phyloP scores from a whole-genome alignment of 345 rosid genomes.

The Luvunga scandens region DNA sequence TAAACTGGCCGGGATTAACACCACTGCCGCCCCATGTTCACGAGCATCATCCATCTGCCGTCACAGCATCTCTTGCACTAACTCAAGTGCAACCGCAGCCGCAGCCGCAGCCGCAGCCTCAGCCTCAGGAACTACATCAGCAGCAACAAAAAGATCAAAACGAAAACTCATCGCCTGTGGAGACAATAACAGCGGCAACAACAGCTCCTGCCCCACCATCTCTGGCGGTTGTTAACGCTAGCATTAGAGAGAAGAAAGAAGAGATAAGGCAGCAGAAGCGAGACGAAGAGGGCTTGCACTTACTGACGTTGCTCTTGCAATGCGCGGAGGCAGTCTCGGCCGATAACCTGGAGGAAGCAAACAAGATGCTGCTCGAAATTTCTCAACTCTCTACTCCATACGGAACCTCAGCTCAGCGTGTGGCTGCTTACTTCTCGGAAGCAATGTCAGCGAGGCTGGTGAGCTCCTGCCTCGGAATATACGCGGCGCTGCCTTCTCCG shows the following conservation, averaged over 20 bases:
- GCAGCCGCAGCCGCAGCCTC: slow-evolving; percentile 23
- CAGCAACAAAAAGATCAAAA: slow-evolving; percentile 23
- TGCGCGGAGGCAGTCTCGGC: slow-evolving; percentile 98
- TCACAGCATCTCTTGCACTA: slow-evolving; percentile 28
- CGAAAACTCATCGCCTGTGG: slow-evolving; percentile 53
- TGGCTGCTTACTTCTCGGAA: slow-evolving; percentile 97
- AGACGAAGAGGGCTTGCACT: slow-evolving; percentile 90
- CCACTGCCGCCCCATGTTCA: slow-evolving; percentile 14
- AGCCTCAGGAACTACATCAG: slow-evolving; percentile 13
- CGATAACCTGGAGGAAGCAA: slow-evolving; percentile 84
- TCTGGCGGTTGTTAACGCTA: slow-evolving; percentile 21
- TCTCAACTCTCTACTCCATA: slow-evolving; percentile 88
- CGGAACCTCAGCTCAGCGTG: slow-evolving; percentile 96
- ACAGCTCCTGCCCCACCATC: slow-evolving; percentile 24
- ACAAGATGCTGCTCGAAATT: slow-evolving; percentile 83
- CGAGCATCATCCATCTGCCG: slow-evolving; percentile 20
- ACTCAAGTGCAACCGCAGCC: slow-evolving; percentile 28
- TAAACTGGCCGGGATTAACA: slow-evolving; percentile 27
- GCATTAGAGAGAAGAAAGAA: slow-evolving; percentile 58
- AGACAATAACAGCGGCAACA: slow-evolving; percentile 31
- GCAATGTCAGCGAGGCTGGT: slow-evolving; percentile 94
- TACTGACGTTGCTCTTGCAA: slow-evolving; percentile 85
- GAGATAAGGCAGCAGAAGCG: slow-evolving; percentile 72
- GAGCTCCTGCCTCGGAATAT: slow-evolving; percentile 83
- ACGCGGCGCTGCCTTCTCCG: slow-evolving; percentile 66